A percentile compares a stretch with the other conserved stretches of the same genome.
Evolutionary conservation across 768 basidiomycete genomes (phyloP).

Genomic region (Termitomyces sp.): DNA sequence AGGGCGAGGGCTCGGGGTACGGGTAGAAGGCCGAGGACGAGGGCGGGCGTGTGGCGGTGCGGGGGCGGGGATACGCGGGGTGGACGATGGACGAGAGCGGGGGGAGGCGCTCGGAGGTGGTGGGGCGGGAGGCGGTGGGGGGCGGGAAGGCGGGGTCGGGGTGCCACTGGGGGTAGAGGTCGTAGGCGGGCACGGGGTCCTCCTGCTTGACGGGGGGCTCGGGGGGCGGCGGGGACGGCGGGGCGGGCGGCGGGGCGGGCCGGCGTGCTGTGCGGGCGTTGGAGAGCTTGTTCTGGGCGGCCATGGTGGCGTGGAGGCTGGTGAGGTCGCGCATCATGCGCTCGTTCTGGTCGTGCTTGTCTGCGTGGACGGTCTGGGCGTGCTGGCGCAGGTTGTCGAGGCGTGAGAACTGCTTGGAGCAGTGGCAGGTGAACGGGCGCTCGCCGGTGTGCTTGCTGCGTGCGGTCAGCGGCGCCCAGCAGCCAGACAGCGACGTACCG

Average conservation of each 20-base stretch:
- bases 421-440: constrained; percentile 94
- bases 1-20: constrained; percentile 51
- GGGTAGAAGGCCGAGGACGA: constrained; percentile 1
- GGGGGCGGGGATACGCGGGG: background rate
- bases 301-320: constrained; percentile 77
- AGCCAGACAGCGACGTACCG: constrained; percentile 45
- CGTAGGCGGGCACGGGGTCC: constrained; percentile 20
- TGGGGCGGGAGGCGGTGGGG: constrained; percentile 29
- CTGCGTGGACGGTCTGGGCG: constrained; percentile 95
- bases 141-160: constrained; percentile 20
- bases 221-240: background rate
- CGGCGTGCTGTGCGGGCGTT: constrained; percentile 5
- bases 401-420: constrained; percentile 90
- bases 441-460: constrained; percentile 96
- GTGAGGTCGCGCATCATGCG: constrained; percentile 90
- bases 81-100: constrained; percentile 59
- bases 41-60: constrained; percentile 4
- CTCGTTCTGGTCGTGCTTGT: constrained; percentile 85
- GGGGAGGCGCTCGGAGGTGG: constrained; percentile 55
- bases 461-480: background rate
- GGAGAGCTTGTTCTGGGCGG: constrained; percentile 43
- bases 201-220: constrained; percentile 38
- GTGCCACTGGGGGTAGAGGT: background rate
- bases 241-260: constrained; percentile 1
- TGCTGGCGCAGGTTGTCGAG: constrained; percentile 97